Evolutionary conservation across 805 yeast genomes (phyloP).

Genomic region (Ogataea nitratoaversa): DNA sequence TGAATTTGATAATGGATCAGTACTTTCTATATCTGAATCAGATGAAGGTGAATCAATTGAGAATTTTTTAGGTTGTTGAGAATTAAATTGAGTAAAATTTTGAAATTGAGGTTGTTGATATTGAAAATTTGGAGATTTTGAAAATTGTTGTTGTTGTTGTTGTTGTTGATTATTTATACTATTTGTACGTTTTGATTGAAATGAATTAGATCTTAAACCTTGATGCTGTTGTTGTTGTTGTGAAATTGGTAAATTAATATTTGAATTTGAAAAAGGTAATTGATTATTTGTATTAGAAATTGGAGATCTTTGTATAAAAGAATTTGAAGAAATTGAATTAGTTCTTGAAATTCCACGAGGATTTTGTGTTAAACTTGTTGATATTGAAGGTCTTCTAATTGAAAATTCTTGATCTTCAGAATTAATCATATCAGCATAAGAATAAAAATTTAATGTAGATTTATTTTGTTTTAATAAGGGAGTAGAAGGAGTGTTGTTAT

Average conservation of each 20-base stretch:
- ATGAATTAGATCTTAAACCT: background rate
- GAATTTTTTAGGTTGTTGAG: background rate
- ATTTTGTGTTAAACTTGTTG: constrained; percentile 36
- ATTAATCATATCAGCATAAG: constrained; percentile 75
- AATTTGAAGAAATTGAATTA: constrained; percentile 19
- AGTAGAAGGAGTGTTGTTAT: constrained; percentile 7
- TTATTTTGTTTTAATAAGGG: constrained; percentile 25
- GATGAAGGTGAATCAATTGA: constrained; percentile 21
- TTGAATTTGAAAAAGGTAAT: constrained; percentile 11
- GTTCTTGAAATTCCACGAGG: constrained; percentile 24
- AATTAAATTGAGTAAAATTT: background rate
- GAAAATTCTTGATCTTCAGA: constrained; percentile 51
- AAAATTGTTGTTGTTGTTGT: constrained; percentile 1
- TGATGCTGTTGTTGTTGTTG: background rate
- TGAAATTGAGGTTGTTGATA: background rate
- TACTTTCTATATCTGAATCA: constrained; percentile 14
- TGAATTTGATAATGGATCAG: constrained; percentile 5
- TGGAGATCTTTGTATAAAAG: constrained; percentile 21
- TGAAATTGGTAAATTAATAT: constrained; percentile 5
- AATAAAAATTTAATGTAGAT: constrained; percentile 51
- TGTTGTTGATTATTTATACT: background rate
- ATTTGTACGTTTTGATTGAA: background rate
- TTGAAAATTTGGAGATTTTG: constrained; percentile 4
- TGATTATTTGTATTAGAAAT: constrained; percentile 6
- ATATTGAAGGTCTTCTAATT: constrained; percentile 57